Conservation (phyloP, 2,329 filamentous ascomycete genomes). For the Xylogone sp. region DNA sequence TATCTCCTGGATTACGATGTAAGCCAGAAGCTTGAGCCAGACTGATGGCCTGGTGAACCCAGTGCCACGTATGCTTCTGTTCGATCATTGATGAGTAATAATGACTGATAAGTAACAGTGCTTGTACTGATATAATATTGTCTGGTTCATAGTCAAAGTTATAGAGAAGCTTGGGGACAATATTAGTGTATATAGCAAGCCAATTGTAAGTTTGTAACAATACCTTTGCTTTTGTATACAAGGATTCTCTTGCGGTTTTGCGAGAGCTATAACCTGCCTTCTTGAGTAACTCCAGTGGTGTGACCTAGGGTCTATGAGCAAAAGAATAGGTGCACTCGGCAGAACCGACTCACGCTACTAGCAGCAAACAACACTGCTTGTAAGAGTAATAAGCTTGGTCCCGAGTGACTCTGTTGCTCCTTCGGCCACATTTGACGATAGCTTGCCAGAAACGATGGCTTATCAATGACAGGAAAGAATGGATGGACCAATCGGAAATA, state of each 20-base stretch:
- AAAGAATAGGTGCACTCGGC: background rate
- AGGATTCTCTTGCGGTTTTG: background rate
- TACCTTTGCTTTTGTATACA: conserved; percentile 1
- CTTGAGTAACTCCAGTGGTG: conserved; percentile 9
- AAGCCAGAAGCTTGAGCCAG: conserved; percentile 15
- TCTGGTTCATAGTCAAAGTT: conserved; percentile 16
- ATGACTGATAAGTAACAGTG: conserved; percentile 16
- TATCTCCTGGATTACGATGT: conserved; percentile 8
- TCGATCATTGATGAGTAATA: conserved; percentile 18
- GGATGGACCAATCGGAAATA: conserved; percentile 18
- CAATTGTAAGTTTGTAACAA: background rate
- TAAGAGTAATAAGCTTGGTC: conserved; percentile 3
- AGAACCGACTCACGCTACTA: conserved; percentile 1
- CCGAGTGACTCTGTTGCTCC: background rate
- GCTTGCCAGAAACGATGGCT: conserved; percentile 7
- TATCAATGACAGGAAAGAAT: conserved; percentile 17
- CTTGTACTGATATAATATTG: conserved; percentile 13
- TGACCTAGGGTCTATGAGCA: background rate
- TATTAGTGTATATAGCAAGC: background rate
- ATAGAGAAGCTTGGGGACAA: conserved; percentile 10
- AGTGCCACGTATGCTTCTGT: conserved; percentile 21
- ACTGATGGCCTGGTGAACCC: conserved; percentile 17
- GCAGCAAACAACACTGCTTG: conserved; percentile 1
- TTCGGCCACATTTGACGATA: conserved; percentile 4
- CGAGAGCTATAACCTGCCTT: conserved; percentile 9